Conservation (phyloP, 2,329 filamentous ascomycete species). For the Aspergillus candidus region DNA sequence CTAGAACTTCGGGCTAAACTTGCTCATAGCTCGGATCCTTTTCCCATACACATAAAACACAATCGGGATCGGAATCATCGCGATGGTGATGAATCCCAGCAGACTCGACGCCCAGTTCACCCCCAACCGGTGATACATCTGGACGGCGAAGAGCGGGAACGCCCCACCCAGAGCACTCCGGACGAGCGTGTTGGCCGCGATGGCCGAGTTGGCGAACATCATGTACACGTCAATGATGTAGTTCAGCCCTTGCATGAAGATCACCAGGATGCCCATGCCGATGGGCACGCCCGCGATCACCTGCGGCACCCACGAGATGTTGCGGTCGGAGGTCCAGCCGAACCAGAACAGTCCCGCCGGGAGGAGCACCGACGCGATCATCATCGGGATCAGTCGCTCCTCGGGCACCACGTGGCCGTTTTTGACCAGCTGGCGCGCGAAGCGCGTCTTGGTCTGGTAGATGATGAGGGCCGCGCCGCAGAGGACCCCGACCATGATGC, state of each 20-base stretch:
- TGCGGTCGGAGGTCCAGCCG: conserved; percentile 40
- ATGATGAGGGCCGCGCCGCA: conserved; percentile 33
- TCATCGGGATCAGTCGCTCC: conserved; percentile 42
- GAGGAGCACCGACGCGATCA: conserved; percentile 38
- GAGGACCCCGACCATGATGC: conserved; percentile 30
- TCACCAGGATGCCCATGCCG: conserved; percentile 39
- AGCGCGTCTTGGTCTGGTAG: conserved; percentile 37
- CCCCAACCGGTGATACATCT: conserved; percentile 33
- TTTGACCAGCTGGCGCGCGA: conserved; percentile 29
- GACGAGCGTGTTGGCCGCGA: conserved; percentile 33
- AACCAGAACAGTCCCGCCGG: conserved; percentile 45
- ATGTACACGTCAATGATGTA: conserved; percentile 39
- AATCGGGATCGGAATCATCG: conserved; percentile 42
- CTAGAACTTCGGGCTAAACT: conserved; percentile 30
- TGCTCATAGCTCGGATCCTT: conserved; percentile 40
- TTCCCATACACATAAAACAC: conserved; percentile 44
- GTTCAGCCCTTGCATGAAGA: conserved; percentile 36
- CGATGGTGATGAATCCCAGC: conserved; percentile 32
- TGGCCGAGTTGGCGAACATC: conserved; percentile 34
- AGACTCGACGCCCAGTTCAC: conserved; percentile 34
- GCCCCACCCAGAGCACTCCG: conserved; percentile 29
- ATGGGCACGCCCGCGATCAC: conserved; percentile 39
- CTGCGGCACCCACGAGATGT: conserved; percentile 42
- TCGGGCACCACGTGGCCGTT: conserved; percentile 37
- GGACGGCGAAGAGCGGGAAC: conserved; percentile 24